These are phyloP conservation scores for Cicer arietinum DNA, from an alignment of 306 rosid genomes.

Conservation along the genomic window DNA sequence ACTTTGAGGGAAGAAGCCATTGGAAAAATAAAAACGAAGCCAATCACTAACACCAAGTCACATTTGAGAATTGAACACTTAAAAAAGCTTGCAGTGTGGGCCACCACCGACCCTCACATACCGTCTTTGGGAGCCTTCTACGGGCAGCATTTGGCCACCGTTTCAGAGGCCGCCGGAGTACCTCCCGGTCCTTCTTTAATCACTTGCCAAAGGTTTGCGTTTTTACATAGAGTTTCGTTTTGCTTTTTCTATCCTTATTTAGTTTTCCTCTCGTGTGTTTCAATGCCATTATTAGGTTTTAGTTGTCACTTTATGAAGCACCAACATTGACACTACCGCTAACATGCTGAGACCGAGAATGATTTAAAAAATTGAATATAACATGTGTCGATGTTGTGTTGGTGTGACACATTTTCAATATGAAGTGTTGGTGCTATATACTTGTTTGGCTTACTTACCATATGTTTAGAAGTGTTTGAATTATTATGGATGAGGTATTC, in stretches of 20 bases:
- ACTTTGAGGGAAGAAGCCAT: conserved; percentile 77
- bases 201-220: conserved; percentile 67
- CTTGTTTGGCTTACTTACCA: neutral
- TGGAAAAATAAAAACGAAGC: conserved; percentile 58
- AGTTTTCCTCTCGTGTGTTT: neutral
- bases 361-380: neutral
- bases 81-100: conserved; percentile 67
- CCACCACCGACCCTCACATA: conserved; percentile 55
- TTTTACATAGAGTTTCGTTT: neutral
- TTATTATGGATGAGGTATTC: neutral
- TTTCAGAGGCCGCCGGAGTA: conserved; percentile 55
- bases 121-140: conserved; percentile 77
- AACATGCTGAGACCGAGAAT: neutral
- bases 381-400: neutral
- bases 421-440: neutral
- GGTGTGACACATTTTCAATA: neutral
- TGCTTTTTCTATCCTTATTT: neutral
- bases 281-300: neutral
- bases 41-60: conserved; percentile 45
- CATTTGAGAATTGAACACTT: conserved; percentile 64
- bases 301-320: neutral
- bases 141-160: conserved; percentile 61
- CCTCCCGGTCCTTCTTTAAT: conserved; percentile 62
- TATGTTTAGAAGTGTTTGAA: neutral
- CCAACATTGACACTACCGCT: neutral